phyloP scores from a whole-genome alignment of 2,329 filamentous ascomycete species.

The Aaosphaeria pasadenensis region DNA sequence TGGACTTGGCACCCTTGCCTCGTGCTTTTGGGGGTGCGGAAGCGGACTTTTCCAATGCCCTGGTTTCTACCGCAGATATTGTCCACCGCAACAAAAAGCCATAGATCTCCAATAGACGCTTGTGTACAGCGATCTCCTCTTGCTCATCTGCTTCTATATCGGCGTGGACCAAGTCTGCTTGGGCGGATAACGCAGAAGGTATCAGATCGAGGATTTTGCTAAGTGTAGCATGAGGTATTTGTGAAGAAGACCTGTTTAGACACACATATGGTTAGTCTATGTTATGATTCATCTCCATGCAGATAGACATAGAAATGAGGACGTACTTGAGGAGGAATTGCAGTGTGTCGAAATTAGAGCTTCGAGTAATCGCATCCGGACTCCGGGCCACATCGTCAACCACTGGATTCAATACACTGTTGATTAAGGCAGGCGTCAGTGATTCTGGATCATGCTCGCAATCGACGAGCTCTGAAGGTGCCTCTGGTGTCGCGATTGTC shows the following conservation, averaged over 20 bases:
- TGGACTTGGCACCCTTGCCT: conserved; percentile 71
- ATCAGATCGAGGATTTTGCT: conserved; percentile 92
- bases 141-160: conserved; percentile 92
- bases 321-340: conserved; percentile 97
- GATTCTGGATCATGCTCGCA: conserved; percentile 90
- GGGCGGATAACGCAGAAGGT: conserved; percentile 78
- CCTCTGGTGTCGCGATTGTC: conserved; percentile 80
- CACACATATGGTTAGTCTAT: too few relatives aligned
- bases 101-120: conserved; percentile 88
- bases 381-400: conserved; percentile 89
- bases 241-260: conserved; percentile 67
- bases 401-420: conserved; percentile 84
- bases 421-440: conserved; percentile 74
- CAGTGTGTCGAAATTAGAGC: conserved; percentile 81
- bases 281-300: too few relatives aligned
- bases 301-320: conserved; percentile 45
- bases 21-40: conserved; percentile 70
- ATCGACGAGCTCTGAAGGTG: conserved; percentile 77
- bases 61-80: conserved; percentile 88
- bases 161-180: conserved; percentile 80
- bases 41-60: conserved; percentile 85
- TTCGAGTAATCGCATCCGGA: conserved; percentile 80
- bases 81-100: conserved; percentile 95
- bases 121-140: conserved; percentile 74
- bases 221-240: conserved; percentile 75